Evolutionary conservation across 2,329 filamentous ascomycete genomes (phyloP).

Genomic region (Plectosphaerella sp.): DNA sequence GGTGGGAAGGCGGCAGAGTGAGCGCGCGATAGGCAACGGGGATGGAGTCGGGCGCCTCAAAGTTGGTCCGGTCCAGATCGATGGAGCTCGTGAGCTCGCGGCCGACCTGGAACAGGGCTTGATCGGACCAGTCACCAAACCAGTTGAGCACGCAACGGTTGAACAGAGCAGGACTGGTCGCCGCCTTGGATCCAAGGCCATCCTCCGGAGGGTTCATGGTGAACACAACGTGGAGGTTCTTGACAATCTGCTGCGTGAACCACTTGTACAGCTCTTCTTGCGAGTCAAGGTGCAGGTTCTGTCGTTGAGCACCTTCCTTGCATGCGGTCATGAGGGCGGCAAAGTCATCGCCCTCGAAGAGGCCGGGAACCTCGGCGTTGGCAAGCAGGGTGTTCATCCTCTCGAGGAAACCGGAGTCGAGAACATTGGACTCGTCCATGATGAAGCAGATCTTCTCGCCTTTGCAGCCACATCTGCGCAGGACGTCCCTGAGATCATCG

Average conservation of each 20-base stretch:
- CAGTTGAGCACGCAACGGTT: constrained; percentile 99
- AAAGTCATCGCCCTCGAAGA: constrained; percentile 98
- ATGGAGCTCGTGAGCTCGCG: constrained; percentile 95
- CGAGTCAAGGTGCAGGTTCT: constrained; percentile 91
- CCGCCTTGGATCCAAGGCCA: constrained; percentile 90
- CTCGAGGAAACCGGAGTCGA: constrained; percentile 97
- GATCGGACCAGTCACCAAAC: constrained; percentile 99
- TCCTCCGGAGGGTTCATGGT: constrained; percentile 99
- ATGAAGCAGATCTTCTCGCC: constrained; percentile 99
- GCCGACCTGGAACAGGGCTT: constrained; percentile 96
- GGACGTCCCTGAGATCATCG: constrained; percentile 89
- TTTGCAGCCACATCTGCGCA: constrained; percentile 92
- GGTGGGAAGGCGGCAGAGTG: constrained; percentile 78
- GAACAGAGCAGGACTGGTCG: constrained; percentile 96
- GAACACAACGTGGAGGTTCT: constrained; percentile 98
- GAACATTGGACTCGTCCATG: constrained; percentile 98
- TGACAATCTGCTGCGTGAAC: constrained; percentile 99
- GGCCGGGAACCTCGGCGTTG: constrained; percentile 97
- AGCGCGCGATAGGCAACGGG: constrained; percentile 89
- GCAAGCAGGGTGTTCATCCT: constrained; percentile 98
- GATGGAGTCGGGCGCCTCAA: constrained; percentile 82
- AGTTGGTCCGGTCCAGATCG: constrained; percentile 85
- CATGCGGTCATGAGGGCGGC: constrained; percentile 98
- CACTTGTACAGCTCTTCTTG: constrained; percentile 99
- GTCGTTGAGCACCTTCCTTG: constrained; percentile 95